Conservation (phyloP, 2,329 filamentous ascomycete genomes). For the Fusarium liriodendri region DNA sequence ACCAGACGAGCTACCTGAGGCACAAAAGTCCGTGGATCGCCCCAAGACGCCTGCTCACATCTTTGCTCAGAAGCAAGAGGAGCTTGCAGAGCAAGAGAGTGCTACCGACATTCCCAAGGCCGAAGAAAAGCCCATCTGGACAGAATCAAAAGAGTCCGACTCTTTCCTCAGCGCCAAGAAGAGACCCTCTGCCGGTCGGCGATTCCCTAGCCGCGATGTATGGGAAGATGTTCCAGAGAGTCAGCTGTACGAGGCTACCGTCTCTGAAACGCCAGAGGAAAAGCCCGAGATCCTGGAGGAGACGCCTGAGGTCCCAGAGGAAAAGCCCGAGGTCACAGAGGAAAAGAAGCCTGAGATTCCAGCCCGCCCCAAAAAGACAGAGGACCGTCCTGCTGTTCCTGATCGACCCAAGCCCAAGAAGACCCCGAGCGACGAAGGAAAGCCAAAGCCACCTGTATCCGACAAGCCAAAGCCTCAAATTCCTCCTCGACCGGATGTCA, state of each 20-base stretch:
- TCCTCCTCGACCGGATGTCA: constrained; percentile 70
- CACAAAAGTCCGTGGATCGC: constrained; percentile 47
- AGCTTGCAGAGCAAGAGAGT: constrained; percentile 69
- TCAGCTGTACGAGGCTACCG: constrained; percentile 80
- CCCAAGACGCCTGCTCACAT: constrained; percentile 70
- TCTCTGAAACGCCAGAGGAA: constrained; percentile 54
- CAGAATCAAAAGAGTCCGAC: constrained; percentile 54
- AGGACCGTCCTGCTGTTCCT: constrained; percentile 60
- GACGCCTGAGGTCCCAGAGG: constrained; percentile 27
- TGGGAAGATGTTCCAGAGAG: constrained; percentile 96
- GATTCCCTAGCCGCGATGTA: constrained; percentile 91
- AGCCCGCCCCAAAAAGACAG: constrained; percentile 53
- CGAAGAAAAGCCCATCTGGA: constrained; percentile 57
- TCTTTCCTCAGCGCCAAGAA: constrained; percentile 58
- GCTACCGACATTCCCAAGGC: constrained; percentile 43
- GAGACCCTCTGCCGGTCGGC: constrained; percentile 69
- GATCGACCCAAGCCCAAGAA: constrained; percentile 66
- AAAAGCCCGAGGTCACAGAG: constrained; percentile 31
- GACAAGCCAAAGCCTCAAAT: constrained; percentile 69
- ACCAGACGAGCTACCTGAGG: constrained; percentile 64
- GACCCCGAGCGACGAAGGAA: constrained; percentile 51
- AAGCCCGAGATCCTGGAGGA: constrained; percentile 45
- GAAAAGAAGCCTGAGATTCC: constrained; percentile 45
- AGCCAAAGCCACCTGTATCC: constrained; percentile 57
- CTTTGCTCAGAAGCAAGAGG: constrained; percentile 75